Conservation (phyloP, 1,284 basidiomycete genomes). For the Ustanciosporium gigantosporum region DNA sequence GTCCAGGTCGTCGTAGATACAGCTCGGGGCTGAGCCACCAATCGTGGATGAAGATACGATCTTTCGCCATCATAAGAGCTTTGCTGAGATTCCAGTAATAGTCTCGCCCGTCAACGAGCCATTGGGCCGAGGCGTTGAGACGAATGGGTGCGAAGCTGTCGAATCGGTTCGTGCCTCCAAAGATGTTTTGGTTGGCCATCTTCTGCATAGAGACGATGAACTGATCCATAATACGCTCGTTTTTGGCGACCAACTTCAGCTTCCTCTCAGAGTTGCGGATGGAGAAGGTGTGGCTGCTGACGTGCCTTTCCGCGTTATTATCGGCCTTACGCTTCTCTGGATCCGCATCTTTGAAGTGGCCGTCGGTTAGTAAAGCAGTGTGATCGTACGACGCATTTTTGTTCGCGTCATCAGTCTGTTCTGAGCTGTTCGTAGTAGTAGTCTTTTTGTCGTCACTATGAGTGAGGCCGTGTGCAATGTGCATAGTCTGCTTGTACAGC, state of each 20-base stretch:
- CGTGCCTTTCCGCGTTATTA: conserved; percentile 47
- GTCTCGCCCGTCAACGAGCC: conserved; percentile 90
- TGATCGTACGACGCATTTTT: conserved; percentile 40
- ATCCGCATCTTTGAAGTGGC: conserved; percentile 45
- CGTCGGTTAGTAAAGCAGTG: conserved; percentile 51
- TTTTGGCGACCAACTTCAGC: conserved; percentile 84
- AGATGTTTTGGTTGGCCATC: conserved; percentile 76
- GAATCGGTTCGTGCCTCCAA: conserved; percentile 71
- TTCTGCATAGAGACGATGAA: conserved; percentile 92
- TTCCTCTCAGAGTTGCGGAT: conserved; percentile 87
- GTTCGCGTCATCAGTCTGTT: conserved; percentile 19
- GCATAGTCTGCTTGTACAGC: conserved; percentile 59
- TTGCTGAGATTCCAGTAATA: conserved; percentile 75
- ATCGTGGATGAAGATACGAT: conserved; percentile 65
- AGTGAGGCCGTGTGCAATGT: conserved; percentile 43
- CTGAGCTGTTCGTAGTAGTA: conserved; percentile 10
- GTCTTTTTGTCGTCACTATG: conserved; percentile 36
- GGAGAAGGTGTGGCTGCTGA: conserved; percentile 84
- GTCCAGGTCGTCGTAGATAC: conserved; percentile 78
- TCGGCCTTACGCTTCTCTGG: conserved; percentile 18
- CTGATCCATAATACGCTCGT: conserved; percentile 93
- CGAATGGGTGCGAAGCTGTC: conserved; percentile 93
- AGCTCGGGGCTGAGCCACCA: conserved; percentile 69
- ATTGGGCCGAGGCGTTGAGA: conserved; percentile 89
- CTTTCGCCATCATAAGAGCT: conserved; percentile 86